These are phyloP conservation scores for Monoraphidium neglectum DNA, from an alignment of 139 green algal species.

Conservation along the genomic window DNA sequence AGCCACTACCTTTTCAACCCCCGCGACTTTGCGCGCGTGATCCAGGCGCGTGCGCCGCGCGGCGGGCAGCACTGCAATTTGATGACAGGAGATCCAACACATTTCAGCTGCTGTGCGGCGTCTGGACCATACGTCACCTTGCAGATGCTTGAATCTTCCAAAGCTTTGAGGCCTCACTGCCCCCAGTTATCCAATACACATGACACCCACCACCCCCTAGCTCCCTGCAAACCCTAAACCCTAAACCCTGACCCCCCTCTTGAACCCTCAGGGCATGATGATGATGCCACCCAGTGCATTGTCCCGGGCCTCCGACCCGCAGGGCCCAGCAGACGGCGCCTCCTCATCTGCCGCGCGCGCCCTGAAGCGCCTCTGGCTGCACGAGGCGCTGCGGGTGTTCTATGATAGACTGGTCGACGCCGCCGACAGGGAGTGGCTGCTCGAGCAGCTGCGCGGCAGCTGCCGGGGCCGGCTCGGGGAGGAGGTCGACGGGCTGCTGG, in stretches of 20 bases:
- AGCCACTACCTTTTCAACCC: conserved; percentile 88
- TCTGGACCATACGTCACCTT: no score
- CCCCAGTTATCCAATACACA: no score
- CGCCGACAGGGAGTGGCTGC: conserved; percentile 67
- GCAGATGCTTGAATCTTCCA: no score
- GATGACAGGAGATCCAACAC: no score
- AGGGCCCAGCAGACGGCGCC: not conserved
- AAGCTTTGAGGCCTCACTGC: no score
- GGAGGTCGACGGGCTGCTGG: conserved; percentile 44
- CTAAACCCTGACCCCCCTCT: no score
- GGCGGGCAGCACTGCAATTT: no score
- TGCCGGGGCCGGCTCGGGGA: conserved; percentile 11
- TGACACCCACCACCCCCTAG: no score
- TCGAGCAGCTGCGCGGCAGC: conserved; percentile 45
- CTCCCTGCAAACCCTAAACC: no score
- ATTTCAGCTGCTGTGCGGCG: no score
- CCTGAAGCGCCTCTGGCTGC: conserved; percentile 77
- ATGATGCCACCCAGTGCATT: conserved; percentile 42
- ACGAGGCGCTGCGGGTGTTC: conserved; percentile 78
- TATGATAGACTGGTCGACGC: conserved; percentile 76
- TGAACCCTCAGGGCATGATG: conserved; percentile 52
- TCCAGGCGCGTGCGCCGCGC: conserved; percentile 45
- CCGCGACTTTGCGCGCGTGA: conserved; percentile 76
- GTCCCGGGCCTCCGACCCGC: conserved; percentile 6
- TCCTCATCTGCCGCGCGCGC: conserved; percentile 14